These are phyloP conservation scores for Poronia punctata DNA, from an alignment of 495 filamentous ascomycete species.

Conservation along the genomic window DNA sequence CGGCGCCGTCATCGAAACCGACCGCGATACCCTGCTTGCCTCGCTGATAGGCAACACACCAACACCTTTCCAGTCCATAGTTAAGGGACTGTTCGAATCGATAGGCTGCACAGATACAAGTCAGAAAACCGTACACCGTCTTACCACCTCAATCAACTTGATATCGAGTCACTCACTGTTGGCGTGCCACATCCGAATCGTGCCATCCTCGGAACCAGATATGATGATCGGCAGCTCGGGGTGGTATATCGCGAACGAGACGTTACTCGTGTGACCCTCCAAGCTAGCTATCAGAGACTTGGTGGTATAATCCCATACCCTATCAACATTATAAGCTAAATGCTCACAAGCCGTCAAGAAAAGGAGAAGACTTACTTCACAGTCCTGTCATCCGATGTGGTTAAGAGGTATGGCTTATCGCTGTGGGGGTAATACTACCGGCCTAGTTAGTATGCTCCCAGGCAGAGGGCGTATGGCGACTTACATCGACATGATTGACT, in stretches of 20 bases:
- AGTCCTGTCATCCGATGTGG: slow-evolving; percentile 89
- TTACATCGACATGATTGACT: slow-evolving; percentile 82
- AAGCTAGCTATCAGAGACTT: slow-evolving; percentile 94
- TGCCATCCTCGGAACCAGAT: slow-evolving; percentile 95
- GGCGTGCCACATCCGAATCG: slow-evolving; percentile 97
- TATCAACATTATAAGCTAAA: slow-evolving; percentile 1
- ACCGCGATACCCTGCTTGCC: slow-evolving; percentile 91
- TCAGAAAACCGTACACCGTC: background rate
- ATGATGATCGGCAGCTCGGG: slow-evolving; percentile 96
- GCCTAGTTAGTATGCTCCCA: slow-evolving; percentile 2
- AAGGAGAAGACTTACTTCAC: slow-evolving; percentile 52
- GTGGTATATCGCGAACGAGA: slow-evolving; percentile 98
- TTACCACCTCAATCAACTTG: background rate
- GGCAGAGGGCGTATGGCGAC: background rate
- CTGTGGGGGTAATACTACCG: slow-evolving; percentile 77
- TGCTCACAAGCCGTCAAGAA: background rate
- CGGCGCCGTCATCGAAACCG: slow-evolving; percentile 95
- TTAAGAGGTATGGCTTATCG: slow-evolving; percentile 95
- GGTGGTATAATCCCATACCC: slow-evolving; percentile 95
- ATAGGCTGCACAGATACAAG: slow-evolving; percentile 60
- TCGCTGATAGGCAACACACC: slow-evolving; percentile 93
- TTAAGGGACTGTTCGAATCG: slow-evolving; percentile 90
- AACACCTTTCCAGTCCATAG: slow-evolving; percentile 91
- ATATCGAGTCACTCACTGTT: slow-evolving; percentile 15
- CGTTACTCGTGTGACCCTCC: slow-evolving; percentile 96